Evolutionary conservation across 768 basidiomycete genomes (phyloP), one percentile per base, ranked within the genome.

Genomic region (Lyophyllum shimeji): DNA sequence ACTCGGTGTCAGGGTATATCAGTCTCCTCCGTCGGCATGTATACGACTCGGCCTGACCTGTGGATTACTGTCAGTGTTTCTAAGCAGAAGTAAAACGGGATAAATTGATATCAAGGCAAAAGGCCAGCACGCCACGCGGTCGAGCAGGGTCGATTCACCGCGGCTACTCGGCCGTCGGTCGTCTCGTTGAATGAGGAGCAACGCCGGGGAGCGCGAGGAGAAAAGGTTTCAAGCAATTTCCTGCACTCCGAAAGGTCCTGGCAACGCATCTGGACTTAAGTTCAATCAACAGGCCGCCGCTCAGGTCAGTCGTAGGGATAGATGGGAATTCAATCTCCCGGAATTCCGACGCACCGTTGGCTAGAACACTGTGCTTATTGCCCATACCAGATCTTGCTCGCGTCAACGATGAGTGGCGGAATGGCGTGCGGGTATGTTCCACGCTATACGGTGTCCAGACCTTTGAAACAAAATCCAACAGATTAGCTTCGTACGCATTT

Each of bases 21-120:
- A 31, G 27, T 17, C 39, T 7, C 15, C 39, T 15, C 37, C 33
- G 33, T 20, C n/a, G n/a, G 40, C 34, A 40, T 23, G 18, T 37
- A 18, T 9, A 23, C 37, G 49, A 40, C 34, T 37, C 34, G 43
- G 34, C 31, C 52, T 46, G 18, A 9, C 6, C 27, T 52, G 40
- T 42, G 40, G 20, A 46, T 45, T 18, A 4, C 5, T 53, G 52
- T 37, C 52, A 52, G 18, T 37, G 48, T 33, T 23, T 50, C 48
- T 20, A 50, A 23, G 31, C 34, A 23, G 21, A 12, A 17, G 34
- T 11, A 20, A 39, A 34, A 45, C 43, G 23, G 52, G 46, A 47
- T 33, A 24, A 29, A 40, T 54, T 54, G 46, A 54, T 47, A 37
- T 54, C 53, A 47, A 40, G 21, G 13, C 2, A 33, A 45, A 5